A percentile compares a stretch with the other conserved stretches of the same genome.
Conservation (phyloP, 2,329 filamentous ascomycete genomes). For the Hypoxylon sp. region DNA sequence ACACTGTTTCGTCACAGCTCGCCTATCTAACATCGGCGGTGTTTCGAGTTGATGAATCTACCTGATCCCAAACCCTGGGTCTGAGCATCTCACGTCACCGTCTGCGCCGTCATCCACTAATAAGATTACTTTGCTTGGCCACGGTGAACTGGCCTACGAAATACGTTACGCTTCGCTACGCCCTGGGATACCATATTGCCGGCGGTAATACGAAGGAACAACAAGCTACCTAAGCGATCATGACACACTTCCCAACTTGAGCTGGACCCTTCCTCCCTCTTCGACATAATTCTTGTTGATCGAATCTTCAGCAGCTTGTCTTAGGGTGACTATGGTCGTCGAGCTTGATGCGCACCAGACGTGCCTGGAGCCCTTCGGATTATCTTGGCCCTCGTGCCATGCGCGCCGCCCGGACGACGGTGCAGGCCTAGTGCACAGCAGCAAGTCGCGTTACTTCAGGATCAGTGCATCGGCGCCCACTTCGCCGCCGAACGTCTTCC, state of each 20-base stretch:
- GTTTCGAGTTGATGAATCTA: slow-evolving; percentile 35
- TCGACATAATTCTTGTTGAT: slow-evolving; percentile 19
- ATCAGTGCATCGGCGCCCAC: slow-evolving; percentile 29
- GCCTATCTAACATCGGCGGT: slow-evolving; percentile 3
- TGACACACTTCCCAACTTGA: slow-evolving; percentile 48
- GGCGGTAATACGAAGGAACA: slow-evolving; percentile 22
- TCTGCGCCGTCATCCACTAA: slow-evolving; percentile 16
- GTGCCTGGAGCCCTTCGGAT: slow-evolving; percentile 44
- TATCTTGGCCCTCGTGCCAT: slow-evolving; percentile 35
- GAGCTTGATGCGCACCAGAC: slow-evolving; percentile 44
- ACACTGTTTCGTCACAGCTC: slow-evolving; percentile 8
- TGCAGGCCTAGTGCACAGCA: slow-evolving; percentile 34
- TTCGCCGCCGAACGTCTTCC: slow-evolving; percentile 33
- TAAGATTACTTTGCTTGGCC: slow-evolving; percentile 2
- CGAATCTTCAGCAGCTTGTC: background rate
- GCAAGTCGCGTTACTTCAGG: slow-evolving; percentile 35
- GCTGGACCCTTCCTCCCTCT: slow-evolving; percentile 18
- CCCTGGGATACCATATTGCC: slow-evolving; percentile 6
- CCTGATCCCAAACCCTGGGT: slow-evolving; percentile 10
- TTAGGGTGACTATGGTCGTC: slow-evolving; percentile 39
- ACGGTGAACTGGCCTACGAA: slow-evolving; percentile 5
- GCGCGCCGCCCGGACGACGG: slow-evolving; percentile 34
- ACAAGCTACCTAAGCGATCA: slow-evolving; percentile 41
- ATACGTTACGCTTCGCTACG: background rate
- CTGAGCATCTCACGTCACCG: slow-evolving; percentile 8